Evolutionary conservation across 768 basidiomycete species (phyloP).

Genomic region (Amanita thiersii): DNA sequence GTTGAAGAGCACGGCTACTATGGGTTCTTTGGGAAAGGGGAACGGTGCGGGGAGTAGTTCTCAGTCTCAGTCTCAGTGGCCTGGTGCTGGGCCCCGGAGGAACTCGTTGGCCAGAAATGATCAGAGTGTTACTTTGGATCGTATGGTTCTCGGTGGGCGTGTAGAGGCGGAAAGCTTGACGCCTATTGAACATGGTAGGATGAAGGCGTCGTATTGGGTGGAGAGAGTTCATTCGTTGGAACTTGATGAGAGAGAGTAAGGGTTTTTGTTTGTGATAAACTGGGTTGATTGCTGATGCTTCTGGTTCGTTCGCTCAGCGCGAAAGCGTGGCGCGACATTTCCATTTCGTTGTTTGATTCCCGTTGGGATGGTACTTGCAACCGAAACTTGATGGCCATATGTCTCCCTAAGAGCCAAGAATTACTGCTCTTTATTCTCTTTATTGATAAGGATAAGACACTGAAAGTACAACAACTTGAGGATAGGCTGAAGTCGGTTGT

Average conservation of each 20-base stretch:
- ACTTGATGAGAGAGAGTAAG: constrained; percentile 45
- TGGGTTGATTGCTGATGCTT: neutral
- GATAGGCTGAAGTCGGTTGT: constrained; percentile 33
- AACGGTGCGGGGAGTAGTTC: no score
- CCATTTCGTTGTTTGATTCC: constrained; percentile 54
- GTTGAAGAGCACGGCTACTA: constrained; percentile 42
- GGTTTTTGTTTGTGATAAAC: constrained; percentile 8
- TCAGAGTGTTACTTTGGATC: constrained; percentile 53
- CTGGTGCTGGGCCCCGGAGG: constrained; percentile 22
- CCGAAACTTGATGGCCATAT: constrained; percentile 48
- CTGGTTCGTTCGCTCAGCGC: constrained; percentile 21
- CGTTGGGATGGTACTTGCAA: constrained; percentile 49
- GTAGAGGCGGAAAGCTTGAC: constrained; percentile 33
- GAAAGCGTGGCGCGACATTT: constrained; percentile 37
- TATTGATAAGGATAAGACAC: constrained; percentile 28
- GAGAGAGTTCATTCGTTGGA: constrained; percentile 46
- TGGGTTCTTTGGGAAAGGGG: constrained; percentile 40
- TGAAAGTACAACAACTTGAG: constrained; percentile 32
- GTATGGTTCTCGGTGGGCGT: constrained; percentile 55
- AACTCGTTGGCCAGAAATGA: constrained; percentile 47
- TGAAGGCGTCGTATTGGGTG: constrained; percentile 72
- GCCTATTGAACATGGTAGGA: constrained; percentile 50
- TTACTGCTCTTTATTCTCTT: constrained; percentile 43
- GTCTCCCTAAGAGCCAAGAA: constrained; percentile 37
- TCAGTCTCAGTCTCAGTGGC: constrained; percentile 18